Conservation (phyloP, 768 basidiomycete species). For the Leccinum longicurvipes region DNA sequence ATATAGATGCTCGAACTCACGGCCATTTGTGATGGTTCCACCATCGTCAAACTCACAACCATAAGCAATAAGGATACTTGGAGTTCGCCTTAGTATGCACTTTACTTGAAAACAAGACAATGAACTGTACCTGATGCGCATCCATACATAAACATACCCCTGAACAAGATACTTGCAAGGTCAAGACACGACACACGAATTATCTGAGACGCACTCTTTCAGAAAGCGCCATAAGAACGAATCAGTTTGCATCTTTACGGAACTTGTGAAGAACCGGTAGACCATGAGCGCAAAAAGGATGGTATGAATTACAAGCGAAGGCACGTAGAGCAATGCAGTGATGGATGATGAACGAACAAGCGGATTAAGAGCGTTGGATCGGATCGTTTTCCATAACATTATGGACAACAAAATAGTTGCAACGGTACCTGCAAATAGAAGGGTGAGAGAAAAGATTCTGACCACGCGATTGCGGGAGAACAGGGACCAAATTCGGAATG, state of each 20-base stretch:
- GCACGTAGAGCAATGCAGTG: slow-evolving; percentile 11
- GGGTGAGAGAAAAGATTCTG: slow-evolving; percentile 1
- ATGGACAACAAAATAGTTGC: not conserved
- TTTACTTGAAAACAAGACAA: not conserved
- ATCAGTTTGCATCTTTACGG: slow-evolving; percentile 4
- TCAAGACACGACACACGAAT: not conserved
- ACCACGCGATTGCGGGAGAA: slow-evolving; percentile 4
- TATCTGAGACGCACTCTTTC: slow-evolving; percentile 13
- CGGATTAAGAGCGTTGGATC: not conserved
- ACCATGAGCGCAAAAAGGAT: slow-evolving; percentile 12
- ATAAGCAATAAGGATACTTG: slow-evolving; percentile 4
- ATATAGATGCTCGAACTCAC: not conserved
- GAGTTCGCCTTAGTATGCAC: not conserved
- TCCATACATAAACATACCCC: slow-evolving; percentile 14
- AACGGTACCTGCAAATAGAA: not conserved
- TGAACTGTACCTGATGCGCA: slow-evolving; percentile 1
- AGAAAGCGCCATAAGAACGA: slow-evolving; percentile 14
- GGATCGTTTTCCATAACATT: not conserved
- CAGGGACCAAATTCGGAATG: slow-evolving; percentile 15
- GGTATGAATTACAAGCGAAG: slow-evolving; percentile 14
- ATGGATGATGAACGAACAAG: not conserved
- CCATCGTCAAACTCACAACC: slow-evolving; percentile 7
- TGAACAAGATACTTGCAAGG: not conserved
- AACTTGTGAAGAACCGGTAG: slow-evolving; percentile 12
- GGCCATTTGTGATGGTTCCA: slow-evolving; percentile 3